phyloP scores from a whole-genome alignment of 2,329 filamentous ascomycete genomes.

The Xylaria hypoxylon region DNA sequence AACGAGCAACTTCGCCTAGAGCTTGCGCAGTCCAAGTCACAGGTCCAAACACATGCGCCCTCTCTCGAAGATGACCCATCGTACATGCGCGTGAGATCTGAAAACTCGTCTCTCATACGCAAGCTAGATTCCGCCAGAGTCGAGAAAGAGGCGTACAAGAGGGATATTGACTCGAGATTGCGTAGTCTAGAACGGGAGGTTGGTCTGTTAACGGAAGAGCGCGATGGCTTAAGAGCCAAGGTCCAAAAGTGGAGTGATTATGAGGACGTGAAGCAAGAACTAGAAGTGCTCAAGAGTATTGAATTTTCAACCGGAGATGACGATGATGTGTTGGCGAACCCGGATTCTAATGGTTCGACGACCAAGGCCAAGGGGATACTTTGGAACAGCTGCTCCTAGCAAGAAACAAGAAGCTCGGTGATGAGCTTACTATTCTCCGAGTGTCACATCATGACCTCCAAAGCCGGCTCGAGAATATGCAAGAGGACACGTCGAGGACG shows the following conservation, averaged over 20 bases:
- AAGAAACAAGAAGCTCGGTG: constrained; percentile 95
- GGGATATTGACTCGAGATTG: constrained; percentile 79
- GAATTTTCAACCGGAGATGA: constrained; percentile 94
- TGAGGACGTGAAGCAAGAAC: constrained; percentile 93
- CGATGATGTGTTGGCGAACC: constrained; percentile 68
- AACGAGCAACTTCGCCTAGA: constrained; percentile 95
- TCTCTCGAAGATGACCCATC: constrained; percentile 88
- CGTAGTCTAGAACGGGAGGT: constrained; percentile 84
- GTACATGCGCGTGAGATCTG: constrained; percentile 88
- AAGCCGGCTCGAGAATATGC: constrained; percentile 79
- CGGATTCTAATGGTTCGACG: constrained; percentile 61
- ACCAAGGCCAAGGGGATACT: constrained; percentile 76
- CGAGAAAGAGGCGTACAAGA: constrained; percentile 84
- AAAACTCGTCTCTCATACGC: constrained; percentile 91
- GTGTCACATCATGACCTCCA: constrained; percentile 96
- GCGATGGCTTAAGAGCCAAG: constrained; percentile 81
- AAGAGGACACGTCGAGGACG: constrained; percentile 84
- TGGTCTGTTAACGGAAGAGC: constrained; percentile 79
- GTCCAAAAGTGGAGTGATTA: constrained; percentile 93
- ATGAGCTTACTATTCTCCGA: constrained; percentile 90
- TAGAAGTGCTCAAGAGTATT: constrained; percentile 97
- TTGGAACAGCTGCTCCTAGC: constrained; percentile 91
- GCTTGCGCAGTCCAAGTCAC: constrained; percentile 87
- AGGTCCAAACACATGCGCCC: constrained; percentile 69
- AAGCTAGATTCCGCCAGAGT: constrained; percentile 86